phyloP scores from a whole-genome alignment of 495 filamentous ascomycete species.

The Penicillium lagena region DNA sequence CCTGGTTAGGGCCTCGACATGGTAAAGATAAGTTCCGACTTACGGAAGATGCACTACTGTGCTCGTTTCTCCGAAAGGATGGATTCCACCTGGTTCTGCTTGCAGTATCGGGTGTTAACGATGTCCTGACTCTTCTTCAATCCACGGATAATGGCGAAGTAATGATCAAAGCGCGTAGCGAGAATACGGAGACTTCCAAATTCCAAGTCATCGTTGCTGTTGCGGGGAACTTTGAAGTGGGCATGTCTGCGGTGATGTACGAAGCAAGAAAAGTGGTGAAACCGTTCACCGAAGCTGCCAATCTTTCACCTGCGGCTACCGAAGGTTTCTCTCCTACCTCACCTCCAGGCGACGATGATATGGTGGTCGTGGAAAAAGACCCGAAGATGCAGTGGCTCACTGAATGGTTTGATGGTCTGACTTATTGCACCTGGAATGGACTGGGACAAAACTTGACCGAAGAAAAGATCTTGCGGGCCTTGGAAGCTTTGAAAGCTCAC shows the following conservation, averaged over 20 bases:
- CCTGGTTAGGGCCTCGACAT: slow-evolving; percentile 87
- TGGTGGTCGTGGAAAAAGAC: slow-evolving; percentile 37
- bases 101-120: slow-evolving; percentile 68
- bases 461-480: slow-evolving; percentile 67
- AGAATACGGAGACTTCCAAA: slow-evolving; percentile 45
- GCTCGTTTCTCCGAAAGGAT: slow-evolving; percentile 68
- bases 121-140: slow-evolving; percentile 65
- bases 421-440: slow-evolving; percentile 89
- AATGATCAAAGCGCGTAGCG: slow-evolving; percentile 64
- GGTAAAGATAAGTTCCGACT: slow-evolving; percentile 58
- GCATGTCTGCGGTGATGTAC: slow-evolving; percentile 77
- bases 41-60: slow-evolving; percentile 72
- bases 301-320: background rate
- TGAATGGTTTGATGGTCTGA: slow-evolving; percentile 82
- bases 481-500: slow-evolving; percentile 62
- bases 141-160: slow-evolving; percentile 62
- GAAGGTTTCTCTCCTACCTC: slow-evolving; percentile 19
- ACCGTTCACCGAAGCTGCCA: slow-evolving; percentile 14
- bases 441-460: slow-evolving; percentile 78
- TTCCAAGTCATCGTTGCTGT: slow-evolving; percentile 65
- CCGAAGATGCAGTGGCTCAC: slow-evolving; percentile 66
- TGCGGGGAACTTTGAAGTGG: slow-evolving; percentile 67
- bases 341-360: slow-evolving; percentile 26
- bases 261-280: slow-evolving; percentile 67
- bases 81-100: slow-evolving; percentile 78